These are phyloP conservation scores for Hymenoscyphus repandus DNA, from an alignment of 2,329 filamentous ascomycete genomes.

Conservation along the genomic window DNA sequence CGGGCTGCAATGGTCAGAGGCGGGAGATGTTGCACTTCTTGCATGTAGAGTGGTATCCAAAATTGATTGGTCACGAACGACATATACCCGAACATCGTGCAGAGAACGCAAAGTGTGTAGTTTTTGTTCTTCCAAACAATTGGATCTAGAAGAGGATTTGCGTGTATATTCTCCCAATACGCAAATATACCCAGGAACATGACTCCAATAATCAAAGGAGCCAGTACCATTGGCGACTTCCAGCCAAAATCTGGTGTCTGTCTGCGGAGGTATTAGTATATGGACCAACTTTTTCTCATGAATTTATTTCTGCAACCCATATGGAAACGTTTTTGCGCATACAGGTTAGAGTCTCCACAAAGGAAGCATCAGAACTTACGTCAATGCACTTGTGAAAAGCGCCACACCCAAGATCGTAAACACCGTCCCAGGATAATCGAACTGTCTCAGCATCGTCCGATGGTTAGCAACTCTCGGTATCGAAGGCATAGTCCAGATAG, in stretches of 20 bases:
- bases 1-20: slow-evolving; percentile 52
- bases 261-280: slow-evolving; percentile 12
- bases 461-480: slow-evolving; percentile 37
- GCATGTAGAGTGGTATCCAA: slow-evolving; percentile 62
- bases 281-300: no score
- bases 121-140: slow-evolving; percentile 56
- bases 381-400: slow-evolving; percentile 21
- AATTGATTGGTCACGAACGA: slow-evolving; percentile 56
- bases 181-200: slow-evolving; percentile 51
- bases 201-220: slow-evolving; percentile 54
- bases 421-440: slow-evolving; percentile 24
- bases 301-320: no score
- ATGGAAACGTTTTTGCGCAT: no score
- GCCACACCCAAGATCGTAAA: slow-evolving; percentile 21
- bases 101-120: slow-evolving; percentile 50
- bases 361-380: slow-evolving; percentile 15
- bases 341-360: neutral
- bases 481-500: slow-evolving; percentile 57
- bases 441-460: slow-evolving; percentile 8
- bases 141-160: slow-evolving; percentile 47
- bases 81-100: slow-evolving; percentile 54
- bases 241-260: slow-evolving; percentile 49
- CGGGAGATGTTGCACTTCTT: slow-evolving; percentile 47
- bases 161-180: slow-evolving; percentile 54
- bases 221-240: slow-evolving; percentile 56